phyloP scores from a whole-genome alignment of 208 protist genomes.

The Angomonas desouzai region DNA sequence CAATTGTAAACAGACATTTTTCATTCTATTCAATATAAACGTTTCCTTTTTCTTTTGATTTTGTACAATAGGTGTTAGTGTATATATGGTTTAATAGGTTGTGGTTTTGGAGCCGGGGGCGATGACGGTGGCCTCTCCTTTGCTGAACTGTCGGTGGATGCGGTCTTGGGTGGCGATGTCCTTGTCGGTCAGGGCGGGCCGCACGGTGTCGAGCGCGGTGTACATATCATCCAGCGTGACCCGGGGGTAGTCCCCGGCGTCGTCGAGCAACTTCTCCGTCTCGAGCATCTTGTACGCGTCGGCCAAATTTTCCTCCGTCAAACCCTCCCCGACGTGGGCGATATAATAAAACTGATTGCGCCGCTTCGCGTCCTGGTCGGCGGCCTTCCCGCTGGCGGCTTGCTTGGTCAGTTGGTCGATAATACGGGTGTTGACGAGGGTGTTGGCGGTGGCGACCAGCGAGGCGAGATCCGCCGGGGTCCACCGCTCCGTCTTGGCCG shows the following conservation, averaged over 20 bases:
- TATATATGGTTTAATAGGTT: slow-evolving; percentile 33
- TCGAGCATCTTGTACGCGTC: slow-evolving; percentile 42
- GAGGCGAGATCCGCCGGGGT: slow-evolving; percentile 77
- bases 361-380: slow-evolving; percentile 4
- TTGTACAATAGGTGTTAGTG: too few relatives aligned
- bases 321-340: slow-evolving; percentile 37
- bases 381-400: slow-evolving; percentile 8
- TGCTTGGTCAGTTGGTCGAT: slow-evolving; percentile 42
- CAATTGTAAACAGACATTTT: too few relatives aligned
- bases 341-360: slow-evolving; percentile 36
- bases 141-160: slow-evolving; percentile 68
- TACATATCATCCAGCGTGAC: slow-evolving; percentile 56
- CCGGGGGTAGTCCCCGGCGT: slow-evolving; percentile 14
- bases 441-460: slow-evolving; percentile 72
- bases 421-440: slow-evolving; percentile 64
- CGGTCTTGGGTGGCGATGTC: slow-evolving; percentile 65
- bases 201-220: slow-evolving; percentile 38
- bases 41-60: slow-evolving; percentile 9
- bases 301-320: slow-evolving; percentile 62
- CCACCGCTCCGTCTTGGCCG: slow-evolving; percentile 64
- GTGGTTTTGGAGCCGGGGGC: slow-evolving; percentile 48
- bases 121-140: slow-evolving; percentile 25
- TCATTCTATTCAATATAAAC: slow-evolving; percentile 14
- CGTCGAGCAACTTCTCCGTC: slow-evolving; percentile 1
- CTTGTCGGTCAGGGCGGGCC: slow-evolving; percentile 53